Base-by-base conservation (phyloP, 768 basidiomycete species). In the Pisolithus microcarpus region DNA sequence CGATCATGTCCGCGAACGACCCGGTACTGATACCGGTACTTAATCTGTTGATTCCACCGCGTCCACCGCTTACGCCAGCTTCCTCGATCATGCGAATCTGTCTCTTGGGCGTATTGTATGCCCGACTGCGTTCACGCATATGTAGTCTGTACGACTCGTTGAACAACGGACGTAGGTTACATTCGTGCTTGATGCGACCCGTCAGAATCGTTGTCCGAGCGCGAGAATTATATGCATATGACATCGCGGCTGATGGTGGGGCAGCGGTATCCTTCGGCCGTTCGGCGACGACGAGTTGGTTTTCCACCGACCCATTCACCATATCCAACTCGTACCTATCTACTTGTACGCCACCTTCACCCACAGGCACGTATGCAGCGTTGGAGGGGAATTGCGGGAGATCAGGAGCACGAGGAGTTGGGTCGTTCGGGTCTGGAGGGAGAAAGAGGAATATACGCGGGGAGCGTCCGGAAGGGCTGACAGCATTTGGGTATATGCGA, bases 291-390 rank as follows among this genome's bases (percentile, higher is more conserved):
- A 91, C 87, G 51, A 88, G 77, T 66, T 91, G 85, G 69, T 92
- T 93, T 58, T 88, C 87, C 8, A 90, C 85, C 30, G 79, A 68
- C 55, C 90, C 85, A 55, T 90, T 86, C 39, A 91, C 82, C 80
- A 95, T 90, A 39, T 90, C 85, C 31, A 97, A 75, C 58, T 91
- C 88, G 70, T 91, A 97, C 65, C 82, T 78, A 59, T 87, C 85
- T 5, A 68, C 66, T 24, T 66, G 66, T n/a, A 64, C 24, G 5
- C 61, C 63, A 16, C 62, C 60, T 45, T 62, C 64, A 26, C 61
- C 64, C 21, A 55, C 43, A 10, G 66, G 64, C 40, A 66, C 64
- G 49, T 64, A 52, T 36, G 66, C 66, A 11, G 65, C 65, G 36
- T 66, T 62, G 4, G 55, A 53, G 10, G 59, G 49, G 24, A 68